These are phyloP conservation scores for Hymenoscyphus repandus DNA, from an alignment of 2,329 filamentous ascomycete species.

Conservation along the genomic window DNA sequence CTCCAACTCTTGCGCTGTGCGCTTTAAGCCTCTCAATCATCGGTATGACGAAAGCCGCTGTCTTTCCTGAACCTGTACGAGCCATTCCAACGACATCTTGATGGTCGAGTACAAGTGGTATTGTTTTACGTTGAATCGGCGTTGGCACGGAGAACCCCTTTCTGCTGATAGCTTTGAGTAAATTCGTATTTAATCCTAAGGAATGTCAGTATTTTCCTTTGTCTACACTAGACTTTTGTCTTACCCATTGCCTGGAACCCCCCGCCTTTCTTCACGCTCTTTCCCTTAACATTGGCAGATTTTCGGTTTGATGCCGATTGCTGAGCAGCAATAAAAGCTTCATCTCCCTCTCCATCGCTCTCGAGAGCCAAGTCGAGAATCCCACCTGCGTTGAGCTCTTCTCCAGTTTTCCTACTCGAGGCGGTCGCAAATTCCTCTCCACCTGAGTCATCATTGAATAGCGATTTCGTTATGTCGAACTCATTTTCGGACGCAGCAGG, in stretches of 20 bases:
- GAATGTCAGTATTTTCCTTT: slow-evolving; percentile 13
- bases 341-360: slow-evolving; percentile 64
- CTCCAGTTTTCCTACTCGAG: slow-evolving; percentile 33
- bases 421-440: slow-evolving; percentile 35
- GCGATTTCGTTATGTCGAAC: slow-evolving; percentile 77
- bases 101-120: slow-evolving; percentile 81
- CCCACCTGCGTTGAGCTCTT: slow-evolving; percentile 53
- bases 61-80: slow-evolving; percentile 97
- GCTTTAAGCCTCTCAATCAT: slow-evolving; percentile 93
- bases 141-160: slow-evolving; percentile 97
- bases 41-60: slow-evolving; percentile 93
- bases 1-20: slow-evolving; percentile 82
- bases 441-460: slow-evolving; percentile 59
- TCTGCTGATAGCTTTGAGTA: slow-evolving; percentile 84
- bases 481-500: slow-evolving; percentile 85
- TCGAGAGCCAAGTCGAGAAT: slow-evolving; percentile 54
- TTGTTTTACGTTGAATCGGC: slow-evolving; percentile 94
- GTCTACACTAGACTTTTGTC: slow-evolving; percentile 14
- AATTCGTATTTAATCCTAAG: slow-evolving; percentile 66
- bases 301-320: slow-evolving; percentile 89
- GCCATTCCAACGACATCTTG: slow-evolving; percentile 99
- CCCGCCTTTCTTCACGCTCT: slow-evolving; percentile 87
- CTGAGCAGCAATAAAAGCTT: slow-evolving; percentile 82
- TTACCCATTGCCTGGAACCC: slow-evolving; percentile 92
- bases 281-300: slow-evolving; percentile 72